These are phyloP conservation scores for Agastache rugosa DNA, from an alignment of 257 asterid genomes.

Conservation along the genomic window DNA sequence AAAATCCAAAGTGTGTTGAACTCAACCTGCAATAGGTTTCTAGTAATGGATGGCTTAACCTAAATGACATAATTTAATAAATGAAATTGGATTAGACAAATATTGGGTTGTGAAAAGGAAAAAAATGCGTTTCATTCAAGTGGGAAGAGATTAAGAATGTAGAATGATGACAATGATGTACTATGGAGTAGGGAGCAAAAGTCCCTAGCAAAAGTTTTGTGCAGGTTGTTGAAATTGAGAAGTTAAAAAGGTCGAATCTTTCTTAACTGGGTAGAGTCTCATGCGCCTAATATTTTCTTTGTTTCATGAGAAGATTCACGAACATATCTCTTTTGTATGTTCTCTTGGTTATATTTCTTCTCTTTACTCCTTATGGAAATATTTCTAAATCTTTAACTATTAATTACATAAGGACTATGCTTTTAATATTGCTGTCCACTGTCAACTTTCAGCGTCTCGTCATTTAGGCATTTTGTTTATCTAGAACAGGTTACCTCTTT, in stretches of 20 bases:
- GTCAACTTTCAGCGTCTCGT: background rate
- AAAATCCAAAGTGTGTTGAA: background rate
- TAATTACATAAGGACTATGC: background rate
- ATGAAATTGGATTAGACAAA: conserved; percentile 14
- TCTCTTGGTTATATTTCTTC: background rate
- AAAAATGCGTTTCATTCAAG: background rate
- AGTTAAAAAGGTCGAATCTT: background rate
- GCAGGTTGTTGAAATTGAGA: background rate
- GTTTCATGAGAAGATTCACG: background rate
- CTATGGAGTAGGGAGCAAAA: background rate
- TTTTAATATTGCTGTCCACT: conserved; percentile 1
- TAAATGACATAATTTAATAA: background rate
- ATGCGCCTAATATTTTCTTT: background rate
- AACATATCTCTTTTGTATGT: background rate
- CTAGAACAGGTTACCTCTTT: background rate
- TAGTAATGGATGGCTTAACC: background rate
- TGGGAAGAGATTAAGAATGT: background rate
- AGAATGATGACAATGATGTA: background rate
- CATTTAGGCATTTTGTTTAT: background rate
- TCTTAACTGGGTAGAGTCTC: conserved; percentile 1
- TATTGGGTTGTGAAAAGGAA: background rate
- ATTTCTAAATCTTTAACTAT: background rate
- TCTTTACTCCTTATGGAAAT: background rate
- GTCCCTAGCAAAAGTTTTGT: background rate
- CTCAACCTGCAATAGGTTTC: conserved; percentile 19